phyloP scores from a whole-genome alignment of 208 protist species.

The Novymonas esmeraldas region DNA sequence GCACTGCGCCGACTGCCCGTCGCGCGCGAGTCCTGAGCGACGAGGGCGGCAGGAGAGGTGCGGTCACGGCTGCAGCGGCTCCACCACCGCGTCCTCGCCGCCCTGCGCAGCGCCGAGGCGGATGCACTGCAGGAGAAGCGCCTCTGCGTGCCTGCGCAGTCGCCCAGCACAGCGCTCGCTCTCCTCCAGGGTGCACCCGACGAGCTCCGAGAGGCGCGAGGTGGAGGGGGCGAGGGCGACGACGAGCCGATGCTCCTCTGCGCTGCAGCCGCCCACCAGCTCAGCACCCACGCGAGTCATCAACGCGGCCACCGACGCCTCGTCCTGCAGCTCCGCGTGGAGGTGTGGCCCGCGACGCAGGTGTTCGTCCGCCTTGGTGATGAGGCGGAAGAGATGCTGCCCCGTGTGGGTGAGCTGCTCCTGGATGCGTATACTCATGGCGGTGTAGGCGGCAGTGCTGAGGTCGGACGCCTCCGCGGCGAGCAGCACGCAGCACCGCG shows the following conservation, averaged over 20 bases:
- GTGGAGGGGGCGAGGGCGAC: slow-evolving; percentile 27
- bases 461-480: slow-evolving; percentile 53
- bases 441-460: slow-evolving; percentile 29
- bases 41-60: no score
- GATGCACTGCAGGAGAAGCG: slow-evolving; percentile 10
- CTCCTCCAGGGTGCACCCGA: slow-evolving; percentile 7
- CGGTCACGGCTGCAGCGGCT: no score
- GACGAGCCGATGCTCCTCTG: slow-evolving; percentile 13
- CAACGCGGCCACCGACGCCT: neutral
- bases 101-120: neutral
- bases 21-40: no score
- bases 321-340: neutral
- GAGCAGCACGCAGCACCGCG: slow-evolving; percentile 42
- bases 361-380: slow-evolving; percentile 63
- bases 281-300: slow-evolving; percentile 2
- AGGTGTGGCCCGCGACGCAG: slow-evolving; percentile 1
- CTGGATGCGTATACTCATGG: slow-evolving; percentile 30
- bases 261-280: slow-evolving; percentile 5
- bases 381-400: slow-evolving; percentile 42
- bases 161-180: neutral
- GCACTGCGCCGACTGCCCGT: no score
- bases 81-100: neutral
- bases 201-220: slow-evolving; percentile 7
- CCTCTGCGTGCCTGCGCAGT: slow-evolving; percentile 12
- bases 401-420: slow-evolving; percentile 17